phyloP scores from a whole-genome alignment of 2,329 filamentous ascomycete species.

The Ascochyta lentis region DNA sequence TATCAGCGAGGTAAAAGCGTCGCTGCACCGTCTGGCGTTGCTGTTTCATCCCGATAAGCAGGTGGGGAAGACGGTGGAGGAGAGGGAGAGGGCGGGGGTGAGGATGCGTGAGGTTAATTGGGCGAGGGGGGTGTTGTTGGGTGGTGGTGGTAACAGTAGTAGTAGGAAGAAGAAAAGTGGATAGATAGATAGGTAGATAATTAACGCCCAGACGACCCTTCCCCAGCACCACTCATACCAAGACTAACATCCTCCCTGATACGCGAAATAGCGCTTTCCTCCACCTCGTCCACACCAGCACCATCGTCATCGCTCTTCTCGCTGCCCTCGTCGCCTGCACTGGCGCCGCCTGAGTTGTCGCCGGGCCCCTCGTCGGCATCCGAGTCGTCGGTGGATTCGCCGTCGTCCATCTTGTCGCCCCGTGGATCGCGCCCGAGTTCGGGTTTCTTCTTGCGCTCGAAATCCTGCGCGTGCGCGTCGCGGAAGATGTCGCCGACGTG shows the following conservation, averaged over 20 bases:
- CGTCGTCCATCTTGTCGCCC: slow-evolving; percentile 46
- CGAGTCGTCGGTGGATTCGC: slow-evolving; percentile 26
- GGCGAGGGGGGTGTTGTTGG: no score
- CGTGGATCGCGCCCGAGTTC: slow-evolving; percentile 46
- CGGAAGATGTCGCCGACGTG: slow-evolving; percentile 74
- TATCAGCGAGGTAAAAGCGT: no score
- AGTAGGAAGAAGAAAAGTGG: no score
- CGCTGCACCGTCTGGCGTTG: no score
- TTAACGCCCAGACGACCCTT: neutral
- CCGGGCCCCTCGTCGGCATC: slow-evolving; percentile 38
- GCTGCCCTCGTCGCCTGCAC: slow-evolving; percentile 24
- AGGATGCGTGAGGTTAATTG: no score
- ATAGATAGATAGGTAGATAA: no score
- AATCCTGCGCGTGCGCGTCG: slow-evolving; percentile 87
- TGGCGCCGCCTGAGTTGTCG: slow-evolving; percentile 32
- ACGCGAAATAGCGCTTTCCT: slow-evolving; percentile 11
- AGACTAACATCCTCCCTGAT: slow-evolving; percentile 14
- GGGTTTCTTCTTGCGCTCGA: slow-evolving; percentile 75
- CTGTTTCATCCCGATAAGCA: no score
- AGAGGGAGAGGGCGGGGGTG: no score
- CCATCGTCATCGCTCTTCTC: slow-evolving; percentile 2
- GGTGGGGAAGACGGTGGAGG: no score
- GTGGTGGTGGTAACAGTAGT: no score
- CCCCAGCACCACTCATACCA: slow-evolving; percentile 4
- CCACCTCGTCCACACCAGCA: slow-evolving; percentile 3